These are phyloP conservation scores for Aureobasidium mangrovei DNA, from an alignment of 2,329 filamentous ascomycete genomes.

Conservation along the genomic window DNA sequence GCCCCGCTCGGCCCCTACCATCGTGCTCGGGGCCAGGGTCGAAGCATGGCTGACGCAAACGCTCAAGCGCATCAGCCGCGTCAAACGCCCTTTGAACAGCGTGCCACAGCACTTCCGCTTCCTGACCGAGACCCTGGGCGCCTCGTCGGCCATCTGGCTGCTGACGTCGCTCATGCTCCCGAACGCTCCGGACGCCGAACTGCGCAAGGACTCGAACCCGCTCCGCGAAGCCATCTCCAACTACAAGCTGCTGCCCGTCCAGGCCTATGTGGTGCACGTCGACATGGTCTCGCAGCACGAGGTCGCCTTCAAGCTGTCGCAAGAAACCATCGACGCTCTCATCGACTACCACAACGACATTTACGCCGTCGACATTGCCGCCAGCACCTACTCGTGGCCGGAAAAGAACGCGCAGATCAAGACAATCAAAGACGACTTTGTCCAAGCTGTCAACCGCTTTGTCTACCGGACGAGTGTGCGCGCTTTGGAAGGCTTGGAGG, in stretches of 20 bases:
- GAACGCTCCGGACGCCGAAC: slow-evolving; percentile 77
- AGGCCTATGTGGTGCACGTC: slow-evolving; percentile 97
- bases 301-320: slow-evolving; percentile 94
- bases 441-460: slow-evolving; percentile 94
- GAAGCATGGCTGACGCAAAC: slow-evolving; percentile 96
- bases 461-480: slow-evolving; percentile 84
- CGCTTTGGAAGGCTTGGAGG: slow-evolving; percentile 89
- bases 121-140: slow-evolving; percentile 88
- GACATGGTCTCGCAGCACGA: slow-evolving; percentile 98
- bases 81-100: slow-evolving; percentile 96
- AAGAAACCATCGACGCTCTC: slow-evolving; percentile 85
- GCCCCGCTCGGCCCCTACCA: slow-evolving; percentile 84
- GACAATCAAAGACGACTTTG: slow-evolving; percentile 93
- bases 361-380: slow-evolving; percentile 82
- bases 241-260: slow-evolving; percentile 85
- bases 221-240: slow-evolving; percentile 83
- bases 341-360: slow-evolving; percentile 95
- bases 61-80: slow-evolving; percentile 89
- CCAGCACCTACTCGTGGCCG: slow-evolving; percentile 86
- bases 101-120: slow-evolving; percentile 92
- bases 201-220: slow-evolving; percentile 72
- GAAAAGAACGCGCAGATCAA: slow-evolving; percentile 95
- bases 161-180: slow-evolving; percentile 86
- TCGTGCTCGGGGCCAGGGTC: slow-evolving; percentile 84
- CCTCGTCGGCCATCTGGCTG: slow-evolving; percentile 85